phyloP scores from a whole-genome alignment of 2,329 filamentous ascomycete genomes.

The Epicoccum sorghinum region DNA sequence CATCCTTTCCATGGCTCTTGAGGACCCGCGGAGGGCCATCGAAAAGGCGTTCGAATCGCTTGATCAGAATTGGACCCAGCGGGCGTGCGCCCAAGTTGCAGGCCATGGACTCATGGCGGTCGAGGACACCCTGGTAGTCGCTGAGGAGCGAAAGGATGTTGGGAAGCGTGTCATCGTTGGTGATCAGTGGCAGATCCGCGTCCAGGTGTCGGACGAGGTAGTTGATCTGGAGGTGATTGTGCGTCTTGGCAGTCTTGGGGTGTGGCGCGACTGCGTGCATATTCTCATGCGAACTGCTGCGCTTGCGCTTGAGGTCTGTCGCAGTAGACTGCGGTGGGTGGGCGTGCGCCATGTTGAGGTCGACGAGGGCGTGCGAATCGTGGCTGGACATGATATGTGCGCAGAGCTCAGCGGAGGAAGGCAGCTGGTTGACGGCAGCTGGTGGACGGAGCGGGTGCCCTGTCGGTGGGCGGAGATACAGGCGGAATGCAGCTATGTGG shows the following conservation, averaged over 20 bases:
- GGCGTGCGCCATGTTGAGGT: constrained; percentile 32
- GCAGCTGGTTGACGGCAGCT: constrained; percentile 4
- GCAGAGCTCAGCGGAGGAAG: constrained; percentile 22
- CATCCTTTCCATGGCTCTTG: constrained; percentile 66
- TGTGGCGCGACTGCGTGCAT: constrained; percentile 43
- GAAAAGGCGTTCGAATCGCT: constrained; percentile 85
- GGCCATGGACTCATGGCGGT: constrained; percentile 84
- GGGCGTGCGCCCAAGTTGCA: constrained; percentile 84
- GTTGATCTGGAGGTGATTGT: constrained; percentile 70
- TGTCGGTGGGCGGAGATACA: constrained; percentile 11
- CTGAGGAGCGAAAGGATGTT: constrained; percentile 74
- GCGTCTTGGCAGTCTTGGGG: constrained; percentile 61
- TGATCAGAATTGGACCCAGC: constrained; percentile 80
- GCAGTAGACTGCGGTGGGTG: constrained; percentile 29
- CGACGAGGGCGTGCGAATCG: constrained; percentile 24
- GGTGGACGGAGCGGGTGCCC: constrained; percentile 5
- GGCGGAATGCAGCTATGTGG: constrained; percentile 24
- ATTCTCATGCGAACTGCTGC: constrained; percentile 50
- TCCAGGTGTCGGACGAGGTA: constrained; percentile 68
- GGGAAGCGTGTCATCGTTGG: constrained; percentile 71
- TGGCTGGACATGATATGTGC: constrained; percentile 31
- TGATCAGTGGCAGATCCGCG: constrained; percentile 67
- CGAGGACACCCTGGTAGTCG: constrained; percentile 84
- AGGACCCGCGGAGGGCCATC: constrained; percentile 75
- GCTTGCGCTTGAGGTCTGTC: constrained; percentile 54